Conservation (phyloP, 306 rosid species). For the Medicago ruthenica region DNA sequence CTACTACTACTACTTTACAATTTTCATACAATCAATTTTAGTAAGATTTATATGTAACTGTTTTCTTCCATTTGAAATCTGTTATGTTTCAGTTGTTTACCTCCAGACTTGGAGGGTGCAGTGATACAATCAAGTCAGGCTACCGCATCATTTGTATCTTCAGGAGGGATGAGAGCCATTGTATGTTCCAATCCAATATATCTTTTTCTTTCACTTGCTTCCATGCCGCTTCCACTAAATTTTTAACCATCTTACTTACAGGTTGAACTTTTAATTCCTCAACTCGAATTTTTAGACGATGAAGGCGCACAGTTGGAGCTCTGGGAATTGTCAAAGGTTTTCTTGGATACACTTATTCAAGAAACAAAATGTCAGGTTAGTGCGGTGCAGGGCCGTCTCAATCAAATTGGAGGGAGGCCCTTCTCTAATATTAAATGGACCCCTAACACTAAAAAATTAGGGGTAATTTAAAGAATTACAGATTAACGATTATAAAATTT, state of each 20-base stretch:
- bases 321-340: constrained; percentile 84
- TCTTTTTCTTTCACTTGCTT: constrained; percentile 27
- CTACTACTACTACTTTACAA: background rate
- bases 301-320: constrained; percentile 98
- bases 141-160: constrained; percentile 69
- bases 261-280: constrained; percentile 98
- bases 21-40: too few species aligned
- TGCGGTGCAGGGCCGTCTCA: background rate
- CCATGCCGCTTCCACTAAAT: constrained; percentile 1
- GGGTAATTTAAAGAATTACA: too few species aligned
- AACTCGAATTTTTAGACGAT: constrained; percentile 90
- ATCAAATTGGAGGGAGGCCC: too few species aligned
- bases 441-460: too few species aligned
- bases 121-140: constrained; percentile 89
- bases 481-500: too few species aligned
- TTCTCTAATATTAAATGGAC: too few species aligned
- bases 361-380: constrained; percentile 75
- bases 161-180: constrained; percentile 93
- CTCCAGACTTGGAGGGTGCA: constrained; percentile 91
- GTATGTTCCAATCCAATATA: constrained; percentile 47
- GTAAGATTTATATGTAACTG: background rate
- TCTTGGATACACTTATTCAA: constrained; percentile 77
- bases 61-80: background rate
- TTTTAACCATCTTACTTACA: constrained; percentile 40
- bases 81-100: constrained; percentile 81